A percentile compares a stretch with the other conserved stretches of the same genome.
Evolutionary conservation across 768 basidiomycete genomes (phyloP).

Genomic region (Xerocomus potaroensis): DNA sequence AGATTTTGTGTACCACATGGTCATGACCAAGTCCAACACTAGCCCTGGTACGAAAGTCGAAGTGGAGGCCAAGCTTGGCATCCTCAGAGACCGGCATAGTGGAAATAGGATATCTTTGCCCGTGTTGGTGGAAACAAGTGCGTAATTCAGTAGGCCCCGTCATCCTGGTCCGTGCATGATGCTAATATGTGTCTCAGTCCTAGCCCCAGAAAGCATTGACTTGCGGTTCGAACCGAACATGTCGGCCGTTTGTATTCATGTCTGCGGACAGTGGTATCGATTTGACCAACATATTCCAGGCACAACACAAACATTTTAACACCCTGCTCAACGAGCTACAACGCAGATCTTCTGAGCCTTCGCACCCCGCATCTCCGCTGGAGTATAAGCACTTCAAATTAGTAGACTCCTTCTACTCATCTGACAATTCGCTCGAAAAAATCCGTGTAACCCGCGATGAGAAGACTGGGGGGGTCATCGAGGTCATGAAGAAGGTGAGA

Average conservation of each 20-base stretch:
- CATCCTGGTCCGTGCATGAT: not conserved
- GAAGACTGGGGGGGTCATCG: slow-evolving; percentile 58
- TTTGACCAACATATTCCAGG: slow-evolving; percentile 38
- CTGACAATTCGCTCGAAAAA: slow-evolving; percentile 45
- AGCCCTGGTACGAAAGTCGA: slow-evolving; percentile 56
- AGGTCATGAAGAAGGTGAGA: slow-evolving; percentile 74
- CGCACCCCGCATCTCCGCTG: slow-evolving; percentile 54
- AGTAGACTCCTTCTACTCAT: slow-evolving; percentile 72
- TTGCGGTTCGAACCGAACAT: slow-evolving; percentile 90
- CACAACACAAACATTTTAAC: slow-evolving; percentile 87
- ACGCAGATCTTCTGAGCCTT: slow-evolving; percentile 47
- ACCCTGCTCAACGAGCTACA: slow-evolving; percentile 80
- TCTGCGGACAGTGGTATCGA: not conserved
- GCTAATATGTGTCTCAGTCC: slow-evolving; percentile 45
- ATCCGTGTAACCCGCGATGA: slow-evolving; percentile 84
- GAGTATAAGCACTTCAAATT: slow-evolving; percentile 74
- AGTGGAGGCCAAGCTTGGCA: slow-evolving; percentile 88
- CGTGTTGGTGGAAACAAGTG: slow-evolving; percentile 81
- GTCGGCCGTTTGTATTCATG: slow-evolving; percentile 59
- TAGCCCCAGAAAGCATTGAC: slow-evolving; percentile 56
- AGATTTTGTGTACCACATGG: slow-evolving; percentile 79
- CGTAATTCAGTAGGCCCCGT: slow-evolving; percentile 31
- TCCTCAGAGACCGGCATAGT: slow-evolving; percentile 55
- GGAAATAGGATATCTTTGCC: slow-evolving; percentile 64
- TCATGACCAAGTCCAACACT: slow-evolving; percentile 51